A percentile compares a stretch with the other conserved stretches of the same genome.
Conservation (phyloP, 2,329 filamentous ascomycete species). For the Alternaria incomplexa region DNA sequence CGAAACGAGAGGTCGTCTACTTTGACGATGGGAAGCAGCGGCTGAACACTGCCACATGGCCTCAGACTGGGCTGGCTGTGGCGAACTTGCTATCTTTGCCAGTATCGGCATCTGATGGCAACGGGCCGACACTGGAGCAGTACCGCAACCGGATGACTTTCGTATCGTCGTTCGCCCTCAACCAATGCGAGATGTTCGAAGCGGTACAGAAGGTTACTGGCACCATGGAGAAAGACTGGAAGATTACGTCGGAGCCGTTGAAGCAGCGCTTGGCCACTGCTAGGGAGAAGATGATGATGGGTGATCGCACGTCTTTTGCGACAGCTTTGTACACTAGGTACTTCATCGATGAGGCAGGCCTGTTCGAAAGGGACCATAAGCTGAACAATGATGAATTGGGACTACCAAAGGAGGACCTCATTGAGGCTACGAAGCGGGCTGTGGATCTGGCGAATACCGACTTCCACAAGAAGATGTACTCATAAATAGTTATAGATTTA, state of each 20-base stretch:
- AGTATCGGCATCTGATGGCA: slow-evolving; percentile 14
- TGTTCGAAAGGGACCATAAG: slow-evolving; percentile 40
- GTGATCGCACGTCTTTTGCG: slow-evolving; percentile 53
- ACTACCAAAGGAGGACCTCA: slow-evolving; percentile 64
- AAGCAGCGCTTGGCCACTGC: slow-evolving; percentile 59
- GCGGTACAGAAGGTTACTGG: slow-evolving; percentile 42
- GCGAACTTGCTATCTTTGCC: slow-evolving; percentile 44
- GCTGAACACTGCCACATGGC: slow-evolving; percentile 42
- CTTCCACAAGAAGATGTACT: slow-evolving; percentile 7
- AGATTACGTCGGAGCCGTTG: slow-evolving; percentile 50
- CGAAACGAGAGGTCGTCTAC: slow-evolving; percentile 35
- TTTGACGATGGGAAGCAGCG: slow-evolving; percentile 38
- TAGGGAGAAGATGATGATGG: slow-evolving; percentile 53
- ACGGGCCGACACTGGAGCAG: not conserved
- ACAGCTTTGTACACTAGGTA: slow-evolving; percentile 59
- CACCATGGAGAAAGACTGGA: slow-evolving; percentile 47
- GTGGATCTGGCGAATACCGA: slow-evolving; percentile 12
- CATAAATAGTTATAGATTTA: not conserved
- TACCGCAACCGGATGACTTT: slow-evolving; percentile 45
- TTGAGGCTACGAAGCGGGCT: slow-evolving; percentile 58
- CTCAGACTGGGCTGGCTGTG: slow-evolving; percentile 40
- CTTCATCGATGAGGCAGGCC: slow-evolving; percentile 53
- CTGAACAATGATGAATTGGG: slow-evolving; percentile 62
- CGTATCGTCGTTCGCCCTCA: slow-evolving; percentile 45
- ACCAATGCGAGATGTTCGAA: slow-evolving; percentile 47